Conservation (phyloP, 331 rosid species). For the Spiraea crenata region DNA sequence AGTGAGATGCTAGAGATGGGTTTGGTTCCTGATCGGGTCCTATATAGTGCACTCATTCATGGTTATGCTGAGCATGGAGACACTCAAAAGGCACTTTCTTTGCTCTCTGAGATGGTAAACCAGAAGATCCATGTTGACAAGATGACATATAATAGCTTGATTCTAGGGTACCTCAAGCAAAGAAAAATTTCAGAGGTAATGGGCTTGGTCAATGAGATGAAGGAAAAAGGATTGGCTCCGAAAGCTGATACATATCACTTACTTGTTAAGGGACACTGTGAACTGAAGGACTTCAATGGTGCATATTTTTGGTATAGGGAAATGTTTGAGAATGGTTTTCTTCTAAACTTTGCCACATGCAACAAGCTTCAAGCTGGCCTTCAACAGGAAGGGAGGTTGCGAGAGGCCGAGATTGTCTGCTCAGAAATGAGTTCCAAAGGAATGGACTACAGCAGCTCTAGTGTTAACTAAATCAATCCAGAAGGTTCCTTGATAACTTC, state of each 20-base stretch:
- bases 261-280: constrained; percentile 73
- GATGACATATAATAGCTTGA: constrained; percentile 78
- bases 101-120: constrained; percentile 57
- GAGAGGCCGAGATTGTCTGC: constrained; percentile 57
- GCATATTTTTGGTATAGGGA: constrained; percentile 76
- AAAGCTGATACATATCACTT: constrained; percentile 69
- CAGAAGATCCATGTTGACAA: constrained; percentile 55
- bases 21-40: constrained; percentile 56
- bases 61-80: constrained; percentile 54
- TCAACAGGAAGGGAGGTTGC: constrained; percentile 48
- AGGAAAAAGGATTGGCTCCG: constrained; percentile 64
- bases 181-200: constrained; percentile 48
- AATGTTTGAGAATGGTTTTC: constrained; percentile 49
- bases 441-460: constrained; percentile 24
- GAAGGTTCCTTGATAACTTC: neutral
- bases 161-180: constrained; percentile 58
- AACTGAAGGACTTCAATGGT: constrained; percentile 51
- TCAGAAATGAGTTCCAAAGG: constrained; percentile 51
- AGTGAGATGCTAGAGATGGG: constrained; percentile 54
- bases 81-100: constrained; percentile 48
- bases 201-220: constrained; percentile 64
- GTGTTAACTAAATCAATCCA: too few relatives aligned
- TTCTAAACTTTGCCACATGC: constrained; percentile 35
- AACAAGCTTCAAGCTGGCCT: constrained; percentile 61
- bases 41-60: constrained; percentile 55